Conservation (phyloP, 805 yeast genomes). For the Sugiyamaella americana region DNA sequence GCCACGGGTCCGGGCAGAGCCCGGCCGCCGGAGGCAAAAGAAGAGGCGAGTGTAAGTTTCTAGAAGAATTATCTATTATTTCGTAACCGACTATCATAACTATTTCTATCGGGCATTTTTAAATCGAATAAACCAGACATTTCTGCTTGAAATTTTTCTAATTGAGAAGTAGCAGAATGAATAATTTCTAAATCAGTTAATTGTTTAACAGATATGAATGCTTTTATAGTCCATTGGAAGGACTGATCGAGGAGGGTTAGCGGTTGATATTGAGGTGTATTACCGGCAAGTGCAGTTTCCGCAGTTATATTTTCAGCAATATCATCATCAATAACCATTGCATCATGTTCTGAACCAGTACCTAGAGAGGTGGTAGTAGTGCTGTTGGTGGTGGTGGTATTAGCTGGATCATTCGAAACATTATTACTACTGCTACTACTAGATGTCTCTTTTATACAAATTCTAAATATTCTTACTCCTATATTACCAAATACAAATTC, state of each 20-base stretch:
- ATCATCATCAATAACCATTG: slow-evolving; percentile 1
- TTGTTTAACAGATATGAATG: slow-evolving; percentile 62
- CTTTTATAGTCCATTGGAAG: slow-evolving; percentile 41
- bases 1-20: too few species aligned
- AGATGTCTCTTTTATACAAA: slow-evolving; percentile 35
- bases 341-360: slow-evolving; percentile 2
- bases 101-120: slow-evolving; percentile 67
- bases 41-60: too few species aligned
- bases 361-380: slow-evolving; percentile 1
- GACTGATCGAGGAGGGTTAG: slow-evolving; percentile 26
- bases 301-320: not conserved
- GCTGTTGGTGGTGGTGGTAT: not conserved
- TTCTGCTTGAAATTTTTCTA: slow-evolving; percentile 57
- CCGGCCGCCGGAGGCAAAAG: too few species aligned
- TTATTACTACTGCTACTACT: too few species aligned
- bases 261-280: not conserved
- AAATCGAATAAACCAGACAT: slow-evolving; percentile 63
- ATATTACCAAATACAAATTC: slow-evolving; percentile 57
- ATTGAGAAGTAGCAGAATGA: slow-evolving; percentile 55
- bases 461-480: slow-evolving; percentile 48
- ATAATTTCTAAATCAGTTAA: slow-evolving; percentile 71
- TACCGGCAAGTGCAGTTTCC: not conserved
- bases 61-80: not conserved
- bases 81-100: slow-evolving; percentile 55
- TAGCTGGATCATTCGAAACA: not conserved